Conservation (phyloP, 441 rosid species). For the Erysimum cheiri region DNA sequence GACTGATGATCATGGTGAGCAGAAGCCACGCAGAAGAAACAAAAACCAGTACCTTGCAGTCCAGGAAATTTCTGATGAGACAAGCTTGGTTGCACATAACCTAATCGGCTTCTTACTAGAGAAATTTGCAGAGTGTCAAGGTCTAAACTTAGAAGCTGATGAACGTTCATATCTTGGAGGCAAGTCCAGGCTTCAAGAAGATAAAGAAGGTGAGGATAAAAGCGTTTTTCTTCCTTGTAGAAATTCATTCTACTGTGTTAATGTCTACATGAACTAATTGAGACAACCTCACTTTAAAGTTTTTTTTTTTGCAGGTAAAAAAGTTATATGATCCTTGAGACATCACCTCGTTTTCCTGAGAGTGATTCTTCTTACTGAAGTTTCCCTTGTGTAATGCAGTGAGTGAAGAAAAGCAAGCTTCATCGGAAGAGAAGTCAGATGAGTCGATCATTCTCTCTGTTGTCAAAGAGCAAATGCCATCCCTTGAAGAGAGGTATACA, state of each 20-base stretch:
- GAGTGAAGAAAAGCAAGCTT: constrained; percentile 35
- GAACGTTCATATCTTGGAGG: constrained; percentile 60
- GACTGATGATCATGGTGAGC: constrained; percentile 35
- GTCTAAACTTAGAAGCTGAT: constrained; percentile 47
- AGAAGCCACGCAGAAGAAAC: constrained; percentile 45
- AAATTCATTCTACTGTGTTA: neutral
- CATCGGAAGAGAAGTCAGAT: constrained; percentile 32
- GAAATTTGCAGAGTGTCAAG: constrained; percentile 57
- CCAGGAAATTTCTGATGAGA: constrained; percentile 77
- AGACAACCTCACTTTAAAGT: too few species aligned
- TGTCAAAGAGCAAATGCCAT: constrained; percentile 58
- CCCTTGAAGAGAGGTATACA: constrained; percentile 62
- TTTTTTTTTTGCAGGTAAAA: too few species aligned
- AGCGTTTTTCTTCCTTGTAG: neutral
- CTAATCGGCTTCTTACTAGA: constrained; percentile 66
- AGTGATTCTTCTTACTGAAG: neutral
- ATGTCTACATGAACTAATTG: neutral
- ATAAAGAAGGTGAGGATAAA: constrained; percentile 50
- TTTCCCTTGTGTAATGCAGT: constrained; percentile 27
- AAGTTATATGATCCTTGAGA: too few species aligned
- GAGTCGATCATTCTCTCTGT: constrained; percentile 44
- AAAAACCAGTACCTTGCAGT: constrained; percentile 65
- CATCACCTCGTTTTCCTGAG: neutral
- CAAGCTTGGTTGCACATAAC: constrained; percentile 73
- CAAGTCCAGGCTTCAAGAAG: constrained; percentile 46